Evolutionary conservation across 2,329 filamentous ascomycete species (phyloP).

Genomic region (Leptodontidium sp.): DNA sequence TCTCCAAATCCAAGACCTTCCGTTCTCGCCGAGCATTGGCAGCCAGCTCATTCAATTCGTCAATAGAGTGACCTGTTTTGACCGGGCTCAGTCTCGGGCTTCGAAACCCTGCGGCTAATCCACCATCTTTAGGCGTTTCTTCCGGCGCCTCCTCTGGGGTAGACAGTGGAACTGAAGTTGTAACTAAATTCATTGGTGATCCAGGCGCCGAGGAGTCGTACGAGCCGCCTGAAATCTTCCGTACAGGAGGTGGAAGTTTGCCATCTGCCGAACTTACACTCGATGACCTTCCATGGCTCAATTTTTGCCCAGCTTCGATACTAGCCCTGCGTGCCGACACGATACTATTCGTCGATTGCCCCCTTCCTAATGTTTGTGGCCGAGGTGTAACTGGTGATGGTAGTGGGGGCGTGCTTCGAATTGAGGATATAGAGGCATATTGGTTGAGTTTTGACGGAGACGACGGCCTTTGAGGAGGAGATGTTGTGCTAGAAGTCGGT

Average conservation of each 20-base stretch:
- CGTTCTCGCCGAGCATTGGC: constrained; percentile 90
- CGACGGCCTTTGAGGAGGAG: constrained; percentile 53
- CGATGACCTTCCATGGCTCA: constrained; percentile 41
- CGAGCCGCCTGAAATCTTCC: constrained; percentile 38
- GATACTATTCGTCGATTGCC: constrained; percentile 40
- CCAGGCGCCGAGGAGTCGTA: constrained; percentile 32
- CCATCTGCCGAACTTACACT: constrained; percentile 41
- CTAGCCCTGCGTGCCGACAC: constrained; percentile 36
- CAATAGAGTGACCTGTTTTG: constrained; percentile 62
- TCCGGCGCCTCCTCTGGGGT: constrained; percentile 37
- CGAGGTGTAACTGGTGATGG: constrained; percentile 39
- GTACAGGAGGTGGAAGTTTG: constrained; percentile 27
- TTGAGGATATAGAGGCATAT: constrained; percentile 39
- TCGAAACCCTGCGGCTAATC: constrained; percentile 14
- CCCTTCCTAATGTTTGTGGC: constrained; percentile 34
- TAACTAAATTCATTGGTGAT: constrained; percentile 35
- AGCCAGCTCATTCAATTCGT: constrained; percentile 77
- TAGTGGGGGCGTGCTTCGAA: constrained; percentile 35
- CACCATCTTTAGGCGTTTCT: constrained; percentile 17
- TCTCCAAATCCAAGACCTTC: constrained; percentile 95
- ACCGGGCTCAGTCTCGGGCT: constrained; percentile 51
- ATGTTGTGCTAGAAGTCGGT: constrained; percentile 40
- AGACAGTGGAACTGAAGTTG: constrained; percentile 35
- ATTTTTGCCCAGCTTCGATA: constrained; percentile 33
- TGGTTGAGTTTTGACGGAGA: constrained; percentile 60